Evolutionary conservation across 352 stramenopile genomes (phyloP).

Genomic region (Thraustochytrium aureum): DNA sequence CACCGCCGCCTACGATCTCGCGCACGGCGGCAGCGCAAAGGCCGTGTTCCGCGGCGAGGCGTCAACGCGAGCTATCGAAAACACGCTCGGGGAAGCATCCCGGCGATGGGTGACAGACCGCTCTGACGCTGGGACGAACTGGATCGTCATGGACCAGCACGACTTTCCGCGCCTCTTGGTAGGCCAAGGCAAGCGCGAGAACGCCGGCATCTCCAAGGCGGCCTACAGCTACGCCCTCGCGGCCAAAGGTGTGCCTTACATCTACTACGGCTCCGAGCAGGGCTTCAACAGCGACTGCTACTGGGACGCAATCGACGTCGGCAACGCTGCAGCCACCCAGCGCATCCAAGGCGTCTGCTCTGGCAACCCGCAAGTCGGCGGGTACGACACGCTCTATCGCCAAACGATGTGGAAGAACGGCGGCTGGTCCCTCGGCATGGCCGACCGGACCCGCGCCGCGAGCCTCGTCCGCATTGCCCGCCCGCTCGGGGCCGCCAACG

Average conservation of each 20-base stretch:
- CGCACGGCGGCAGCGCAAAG: background rate
- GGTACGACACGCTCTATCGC: background rate
- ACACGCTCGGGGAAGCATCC: background rate
- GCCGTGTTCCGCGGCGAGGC: background rate
- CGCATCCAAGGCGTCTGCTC: constrained; percentile 2
- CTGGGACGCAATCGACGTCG: background rate
- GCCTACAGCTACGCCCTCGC: background rate
- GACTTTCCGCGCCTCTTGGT: background rate
- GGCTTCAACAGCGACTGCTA: constrained; percentile 15
- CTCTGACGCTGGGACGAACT: background rate
- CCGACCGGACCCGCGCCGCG: background rate
- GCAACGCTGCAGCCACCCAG: background rate
- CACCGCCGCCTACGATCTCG: constrained; percentile 1
- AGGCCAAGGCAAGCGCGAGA: background rate
- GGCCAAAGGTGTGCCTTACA: background rate
- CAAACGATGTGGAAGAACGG: constrained; percentile 4
- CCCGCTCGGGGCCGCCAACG: background rate
- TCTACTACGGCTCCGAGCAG: constrained; percentile 1
- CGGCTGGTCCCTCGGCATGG: background rate
- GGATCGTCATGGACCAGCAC: constrained; percentile 3
- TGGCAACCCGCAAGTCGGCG: background rate
- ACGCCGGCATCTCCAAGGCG: background rate
- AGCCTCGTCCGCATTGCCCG: background rate
- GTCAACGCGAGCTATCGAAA: background rate
- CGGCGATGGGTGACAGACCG: background rate